These are phyloP conservation scores for Pulicaria dysenterica DNA, from an alignment of 129 eudicot species.

Conservation along the genomic window DNA sequence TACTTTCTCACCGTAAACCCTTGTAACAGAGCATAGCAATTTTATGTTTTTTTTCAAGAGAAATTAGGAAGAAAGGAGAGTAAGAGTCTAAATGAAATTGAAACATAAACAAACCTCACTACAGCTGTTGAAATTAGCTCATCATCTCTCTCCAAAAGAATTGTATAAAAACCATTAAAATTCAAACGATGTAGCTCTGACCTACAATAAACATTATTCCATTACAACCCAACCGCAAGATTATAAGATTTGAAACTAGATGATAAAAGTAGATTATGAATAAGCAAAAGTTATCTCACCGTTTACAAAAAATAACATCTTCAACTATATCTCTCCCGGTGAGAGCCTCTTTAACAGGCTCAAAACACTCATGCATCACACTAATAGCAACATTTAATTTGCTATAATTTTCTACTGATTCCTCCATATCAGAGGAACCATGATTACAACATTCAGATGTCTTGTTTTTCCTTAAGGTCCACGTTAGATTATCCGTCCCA, in stretches of 20 bases:
- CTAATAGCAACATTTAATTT: slow-evolving; percentile 72
- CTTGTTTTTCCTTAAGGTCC: slow-evolving; percentile 69
- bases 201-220: slow-evolving; percentile 38
- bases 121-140: slow-evolving; percentile 76
- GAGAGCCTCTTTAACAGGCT: slow-evolving; percentile 72
- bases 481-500: slow-evolving; percentile 61
- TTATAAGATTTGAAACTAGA: background rate
- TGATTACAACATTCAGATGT: slow-evolving; percentile 28
- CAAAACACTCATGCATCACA: slow-evolving; percentile 93
- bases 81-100: background rate
- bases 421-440: slow-evolving; percentile 34
- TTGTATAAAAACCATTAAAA: slow-evolving; percentile 79
- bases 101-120: slow-evolving; percentile 51
- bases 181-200: slow-evolving; percentile 83
- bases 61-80: slow-evolving; percentile 3
- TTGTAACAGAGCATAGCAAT: slow-evolving; percentile 22
- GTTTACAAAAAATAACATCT: slow-evolving; percentile 73
- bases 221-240: slow-evolving; percentile 17
- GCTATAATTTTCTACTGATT: slow-evolving; percentile 48
- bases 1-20: slow-evolving; percentile 77
- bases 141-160: slow-evolving; percentile 88
- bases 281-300: slow-evolving; percentile 38
- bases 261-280: background rate
- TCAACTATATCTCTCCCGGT: slow-evolving; percentile 73
- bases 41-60: slow-evolving; percentile 20